Percentiles rank a stretch among this genome's conserved stretches.
phyloP scores from a whole-genome alignment of 306 rosid genomes.

The Datisca glomerata region DNA sequence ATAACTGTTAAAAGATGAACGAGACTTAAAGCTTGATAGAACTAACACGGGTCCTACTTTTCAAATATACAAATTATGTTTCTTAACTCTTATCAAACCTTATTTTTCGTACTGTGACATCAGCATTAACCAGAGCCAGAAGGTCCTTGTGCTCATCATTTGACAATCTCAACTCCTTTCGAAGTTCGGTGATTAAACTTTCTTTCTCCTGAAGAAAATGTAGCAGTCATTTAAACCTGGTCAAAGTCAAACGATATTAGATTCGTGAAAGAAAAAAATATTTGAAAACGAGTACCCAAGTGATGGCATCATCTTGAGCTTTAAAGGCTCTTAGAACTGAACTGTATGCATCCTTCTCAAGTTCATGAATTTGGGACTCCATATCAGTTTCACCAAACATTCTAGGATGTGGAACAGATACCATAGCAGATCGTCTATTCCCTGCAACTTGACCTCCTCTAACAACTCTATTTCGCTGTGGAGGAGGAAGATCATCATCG shows the following conservation, averaged over 20 bases:
- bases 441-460: constrained; percentile 69
- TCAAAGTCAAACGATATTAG: constrained; percentile 22
- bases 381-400: constrained; percentile 68
- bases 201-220: constrained; percentile 86
- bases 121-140: constrained; percentile 82
- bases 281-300: constrained; percentile 56
- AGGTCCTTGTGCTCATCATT: constrained; percentile 95
- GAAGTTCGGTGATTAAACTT: constrained; percentile 76
- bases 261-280: constrained; percentile 20
- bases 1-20: constrained; percentile 16
- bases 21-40: constrained; percentile 2
- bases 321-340: constrained; percentile 91
- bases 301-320: constrained; percentile 98
- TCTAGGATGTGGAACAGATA: constrained; percentile 58
- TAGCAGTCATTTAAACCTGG: constrained; percentile 43
- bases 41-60: constrained; percentile 11
- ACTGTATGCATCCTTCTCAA: constrained; percentile 93
- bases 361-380: constrained; percentile 92
- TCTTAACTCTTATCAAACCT: constrained; percentile 39
- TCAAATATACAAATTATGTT: constrained; percentile 7
- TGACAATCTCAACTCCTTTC: constrained; percentile 84
- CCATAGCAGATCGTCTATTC: constrained; percentile 70
- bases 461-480: constrained; percentile 71
- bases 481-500: constrained; percentile 85
- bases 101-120: constrained; percentile 68